phyloP scores from a whole-genome alignment of 2,329 filamentous ascomycete species.

The Plectosphaerella sp. region DNA sequence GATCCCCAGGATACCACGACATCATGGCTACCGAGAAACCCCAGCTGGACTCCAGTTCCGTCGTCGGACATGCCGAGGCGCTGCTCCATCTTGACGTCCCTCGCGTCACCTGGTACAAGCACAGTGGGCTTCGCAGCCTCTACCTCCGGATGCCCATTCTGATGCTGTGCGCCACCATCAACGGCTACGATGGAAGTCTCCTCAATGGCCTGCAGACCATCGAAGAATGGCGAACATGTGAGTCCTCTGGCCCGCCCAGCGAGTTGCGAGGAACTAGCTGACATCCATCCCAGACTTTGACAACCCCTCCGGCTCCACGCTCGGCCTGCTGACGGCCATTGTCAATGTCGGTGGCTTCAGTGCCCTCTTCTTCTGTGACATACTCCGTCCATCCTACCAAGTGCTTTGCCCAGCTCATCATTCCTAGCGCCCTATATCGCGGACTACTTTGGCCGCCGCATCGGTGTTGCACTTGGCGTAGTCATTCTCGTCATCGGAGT shows the following conservation, averaged over 20 bases:
- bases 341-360: constrained; percentile 33
- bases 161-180: neutral
- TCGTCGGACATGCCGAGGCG: no score
- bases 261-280: neutral
- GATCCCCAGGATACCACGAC: no score
- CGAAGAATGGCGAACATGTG: constrained; percentile 29
- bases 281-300: constrained; percentile 21
- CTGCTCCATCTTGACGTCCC: neutral
- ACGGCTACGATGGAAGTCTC: constrained; percentile 22
- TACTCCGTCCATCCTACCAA: neutral
- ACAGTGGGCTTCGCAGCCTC: neutral
- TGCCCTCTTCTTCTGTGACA: constrained; percentile 25
- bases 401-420: neutral
- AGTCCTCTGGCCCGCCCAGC: neutral
- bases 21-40: no score
- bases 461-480: neutral
- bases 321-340: constrained; percentile 31
- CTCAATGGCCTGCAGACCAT: constrained; percentile 42
- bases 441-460: neutral
- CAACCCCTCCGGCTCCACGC: constrained; percentile 24
- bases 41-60: no score
- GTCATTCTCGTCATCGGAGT: neutral
- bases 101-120: neutral
- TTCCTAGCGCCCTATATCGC: neutral
- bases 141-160: neutral